These are phyloP conservation scores for Phialophora macrospora DNA, from an alignment of 2,329 filamentous ascomycete genomes.

Conservation along the genomic window DNA sequence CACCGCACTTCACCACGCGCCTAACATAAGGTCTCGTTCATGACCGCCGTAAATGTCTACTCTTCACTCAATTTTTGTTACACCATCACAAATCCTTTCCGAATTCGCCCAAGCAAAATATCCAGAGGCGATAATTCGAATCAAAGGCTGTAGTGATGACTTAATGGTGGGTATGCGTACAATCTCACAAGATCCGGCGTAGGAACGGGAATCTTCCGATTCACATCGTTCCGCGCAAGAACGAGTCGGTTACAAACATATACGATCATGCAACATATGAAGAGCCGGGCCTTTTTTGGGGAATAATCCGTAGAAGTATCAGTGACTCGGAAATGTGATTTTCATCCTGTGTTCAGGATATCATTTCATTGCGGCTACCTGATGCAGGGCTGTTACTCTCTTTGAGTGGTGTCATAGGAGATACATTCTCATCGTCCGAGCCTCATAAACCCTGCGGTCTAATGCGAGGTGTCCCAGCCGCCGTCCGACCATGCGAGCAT, in stretches of 20 bases:
- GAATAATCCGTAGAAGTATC: not conserved
- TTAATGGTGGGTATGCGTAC: not conserved
- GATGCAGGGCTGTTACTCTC: slow-evolving; percentile 12
- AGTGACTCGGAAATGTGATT: not conserved
- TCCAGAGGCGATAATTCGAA: not conserved
- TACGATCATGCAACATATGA: not conserved
- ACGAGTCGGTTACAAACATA: not conserved
- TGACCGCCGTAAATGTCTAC: too few relatives aligned
- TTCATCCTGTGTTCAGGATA: not conserved
- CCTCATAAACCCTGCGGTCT: slow-evolving; percentile 24
- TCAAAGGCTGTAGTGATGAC: not conserved
- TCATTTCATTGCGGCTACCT: slow-evolving; percentile 30
- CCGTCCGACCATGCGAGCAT: slow-evolving; percentile 18
- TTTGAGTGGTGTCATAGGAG: slow-evolving; percentile 15
- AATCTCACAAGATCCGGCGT: not conserved
- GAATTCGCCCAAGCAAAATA: not conserved
- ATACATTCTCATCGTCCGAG: slow-evolving; percentile 26
- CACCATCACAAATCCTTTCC: not conserved
- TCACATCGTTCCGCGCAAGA: not conserved
- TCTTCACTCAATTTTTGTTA: not conserved
- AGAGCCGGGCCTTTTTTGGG: too few relatives aligned
- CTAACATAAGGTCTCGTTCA: not conserved
- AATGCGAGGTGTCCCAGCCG: slow-evolving; percentile 15
- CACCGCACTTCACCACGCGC: not conserved
- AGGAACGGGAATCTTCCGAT: not conserved